Conservation (phyloP, 352 stramenopile species). For the Pythium periplocum region DNA sequence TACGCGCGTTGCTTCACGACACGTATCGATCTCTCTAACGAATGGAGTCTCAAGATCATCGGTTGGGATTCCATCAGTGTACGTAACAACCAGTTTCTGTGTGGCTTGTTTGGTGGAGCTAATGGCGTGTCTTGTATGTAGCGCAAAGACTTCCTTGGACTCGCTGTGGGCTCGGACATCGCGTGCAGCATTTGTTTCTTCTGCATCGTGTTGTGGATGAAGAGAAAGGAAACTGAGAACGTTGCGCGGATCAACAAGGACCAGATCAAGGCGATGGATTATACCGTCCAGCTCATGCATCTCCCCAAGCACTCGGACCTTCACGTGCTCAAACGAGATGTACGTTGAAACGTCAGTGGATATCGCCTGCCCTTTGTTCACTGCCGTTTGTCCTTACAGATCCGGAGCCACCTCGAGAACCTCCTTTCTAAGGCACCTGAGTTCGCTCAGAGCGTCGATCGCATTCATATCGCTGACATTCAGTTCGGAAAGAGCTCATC, state of each 20-base stretch:
- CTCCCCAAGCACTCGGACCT: slow-evolving; percentile 58
- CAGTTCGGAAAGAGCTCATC: slow-evolving; percentile 74
- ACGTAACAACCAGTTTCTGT: slow-evolving; percentile 2
- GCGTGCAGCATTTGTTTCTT: slow-evolving; percentile 64
- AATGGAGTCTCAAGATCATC: slow-evolving; percentile 73
- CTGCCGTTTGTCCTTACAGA: slow-evolving; percentile 21
- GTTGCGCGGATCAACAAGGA: slow-evolving; percentile 48
- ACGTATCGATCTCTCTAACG: slow-evolving; percentile 61
- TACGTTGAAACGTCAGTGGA: slow-evolving; percentile 10
- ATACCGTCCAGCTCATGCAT: slow-evolving; percentile 73
- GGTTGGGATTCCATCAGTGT: slow-evolving; percentile 79
- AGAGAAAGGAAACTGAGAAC: slow-evolving; percentile 59
- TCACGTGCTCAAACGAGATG: slow-evolving; percentile 51
- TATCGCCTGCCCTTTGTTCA: background rate
- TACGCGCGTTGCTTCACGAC: slow-evolving; percentile 74
- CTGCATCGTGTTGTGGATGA: slow-evolving; percentile 64
- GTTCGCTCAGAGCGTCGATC: slow-evolving; percentile 55
- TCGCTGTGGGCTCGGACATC: slow-evolving; percentile 70
- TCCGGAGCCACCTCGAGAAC: slow-evolving; percentile 56
- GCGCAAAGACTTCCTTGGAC: slow-evolving; percentile 59
- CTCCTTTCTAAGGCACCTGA: slow-evolving; percentile 41
- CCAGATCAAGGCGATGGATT: slow-evolving; percentile 69
- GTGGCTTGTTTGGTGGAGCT: background rate
- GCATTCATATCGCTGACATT: slow-evolving; percentile 65
- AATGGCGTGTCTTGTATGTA: slow-evolving; percentile 14